phyloP scores from a whole-genome alignment of 768 basidiomycete species.

The Lanmaoa pseudosensibilis region DNA sequence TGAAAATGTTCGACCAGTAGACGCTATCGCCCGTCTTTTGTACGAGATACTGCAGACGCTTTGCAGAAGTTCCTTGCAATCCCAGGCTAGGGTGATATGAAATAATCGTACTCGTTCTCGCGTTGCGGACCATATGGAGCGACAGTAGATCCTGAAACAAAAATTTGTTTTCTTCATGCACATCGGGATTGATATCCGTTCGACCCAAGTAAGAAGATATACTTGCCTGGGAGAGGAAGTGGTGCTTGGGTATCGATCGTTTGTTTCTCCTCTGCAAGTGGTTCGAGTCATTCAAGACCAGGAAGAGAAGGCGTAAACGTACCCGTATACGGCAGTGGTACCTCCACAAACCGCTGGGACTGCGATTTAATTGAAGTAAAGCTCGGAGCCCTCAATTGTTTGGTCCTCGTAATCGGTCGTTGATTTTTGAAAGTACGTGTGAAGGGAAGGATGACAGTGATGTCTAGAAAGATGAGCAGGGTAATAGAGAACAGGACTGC shows the following conservation, averaged over 20 bases:
- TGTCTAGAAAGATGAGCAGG: constrained; percentile 32
- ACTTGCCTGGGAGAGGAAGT: constrained; percentile 24
- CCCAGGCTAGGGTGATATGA: constrained; percentile 30
- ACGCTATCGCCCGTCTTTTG: constrained; percentile 32
- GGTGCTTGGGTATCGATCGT: constrained; percentile 34
- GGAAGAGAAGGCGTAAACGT: background rate
- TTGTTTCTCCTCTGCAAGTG: constrained; percentile 15
- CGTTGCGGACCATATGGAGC: constrained; percentile 39
- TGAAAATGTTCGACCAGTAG: constrained; percentile 37
- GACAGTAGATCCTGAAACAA: constrained; percentile 37
- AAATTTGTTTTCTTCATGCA: constrained; percentile 15
- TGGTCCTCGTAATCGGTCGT: constrained; percentile 21
- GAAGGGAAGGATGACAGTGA: constrained; percentile 44
- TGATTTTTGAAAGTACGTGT: constrained; percentile 38
- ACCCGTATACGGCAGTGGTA: constrained; percentile 14
- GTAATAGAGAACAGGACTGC: background rate
- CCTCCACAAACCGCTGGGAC: background rate
- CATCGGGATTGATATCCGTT: background rate
- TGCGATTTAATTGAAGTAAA: background rate
- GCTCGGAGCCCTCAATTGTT: constrained; percentile 19
- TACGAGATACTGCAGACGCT: constrained; percentile 27
- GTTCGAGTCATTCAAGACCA: background rate
- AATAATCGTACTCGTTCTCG: constrained; percentile 36
- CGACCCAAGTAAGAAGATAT: background rate
- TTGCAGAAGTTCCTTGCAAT: constrained; percentile 24